Percentiles rank a stretch among this genome's conserved stretches.
These are phyloP conservation scores for Nicotiana attenuata DNA, from an alignment of 257 asterid species.

Conservation along the genomic window DNA sequence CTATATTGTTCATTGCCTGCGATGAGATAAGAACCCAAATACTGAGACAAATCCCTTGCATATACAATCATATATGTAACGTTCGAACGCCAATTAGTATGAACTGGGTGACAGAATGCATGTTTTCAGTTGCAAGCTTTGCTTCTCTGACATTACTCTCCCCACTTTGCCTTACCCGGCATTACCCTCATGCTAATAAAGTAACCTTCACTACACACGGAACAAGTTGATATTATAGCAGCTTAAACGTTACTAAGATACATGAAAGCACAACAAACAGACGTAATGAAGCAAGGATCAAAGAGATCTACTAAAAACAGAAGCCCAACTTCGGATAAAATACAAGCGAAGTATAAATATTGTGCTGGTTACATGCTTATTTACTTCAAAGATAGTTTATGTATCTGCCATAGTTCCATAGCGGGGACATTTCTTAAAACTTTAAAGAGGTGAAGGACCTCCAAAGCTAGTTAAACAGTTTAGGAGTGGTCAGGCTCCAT, in stretches of 20 bases:
- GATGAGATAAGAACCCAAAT: too few species aligned
- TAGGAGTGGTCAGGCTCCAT: conserved; percentile 39
- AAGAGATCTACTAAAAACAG: background rate
- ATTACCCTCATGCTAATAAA: background rate
- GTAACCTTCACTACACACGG: background rate
- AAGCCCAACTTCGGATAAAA: background rate
- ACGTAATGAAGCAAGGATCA: background rate
- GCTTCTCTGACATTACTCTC: too few species aligned
- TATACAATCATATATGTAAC: too few species aligned
- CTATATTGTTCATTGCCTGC: too few species aligned
- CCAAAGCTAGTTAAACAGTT: background rate
- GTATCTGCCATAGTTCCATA: background rate
- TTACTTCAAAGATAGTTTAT: background rate
- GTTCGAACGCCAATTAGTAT: too few species aligned
- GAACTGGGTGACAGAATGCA: too few species aligned
- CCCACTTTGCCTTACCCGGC: too few species aligned
- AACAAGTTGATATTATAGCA: background rate
- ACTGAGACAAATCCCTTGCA: too few species aligned
- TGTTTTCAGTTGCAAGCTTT: too few species aligned
- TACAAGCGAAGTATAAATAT: background rate
- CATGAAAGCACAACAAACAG: background rate
- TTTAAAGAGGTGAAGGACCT: background rate
- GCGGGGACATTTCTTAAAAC: background rate
- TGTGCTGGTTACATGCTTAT: conserved; percentile 10
- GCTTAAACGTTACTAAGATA: background rate